These are phyloP conservation scores for Imleria badia DNA, from an alignment of 768 basidiomycete species.

Conservation along the genomic window DNA sequence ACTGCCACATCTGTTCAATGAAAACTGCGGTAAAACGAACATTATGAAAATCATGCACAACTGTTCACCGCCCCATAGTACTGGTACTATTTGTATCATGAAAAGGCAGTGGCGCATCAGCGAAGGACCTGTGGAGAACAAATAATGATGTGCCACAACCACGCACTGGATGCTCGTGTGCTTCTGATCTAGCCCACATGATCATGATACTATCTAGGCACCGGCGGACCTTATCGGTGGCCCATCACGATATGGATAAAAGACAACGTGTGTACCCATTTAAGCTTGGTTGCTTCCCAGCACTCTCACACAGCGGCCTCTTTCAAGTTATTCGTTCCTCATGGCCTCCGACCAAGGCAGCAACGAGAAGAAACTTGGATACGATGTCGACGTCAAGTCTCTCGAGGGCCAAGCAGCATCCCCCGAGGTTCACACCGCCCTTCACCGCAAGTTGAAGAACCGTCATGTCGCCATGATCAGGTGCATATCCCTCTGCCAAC, in stretches of 20 bases:
- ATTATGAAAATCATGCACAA: too few species aligned
- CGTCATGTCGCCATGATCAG: slow-evolving; percentile 39
- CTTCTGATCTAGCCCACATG: neutral
- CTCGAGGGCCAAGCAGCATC: slow-evolving; percentile 7
- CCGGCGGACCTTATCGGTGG: neutral
- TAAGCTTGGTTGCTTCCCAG: neutral
- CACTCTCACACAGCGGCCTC: neutral
- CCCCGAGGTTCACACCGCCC: slow-evolving; percentile 3
- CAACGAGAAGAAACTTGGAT: neutral
- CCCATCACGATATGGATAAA: neutral
- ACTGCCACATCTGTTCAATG: too few species aligned
- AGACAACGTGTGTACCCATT: neutral
- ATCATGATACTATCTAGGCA: neutral
- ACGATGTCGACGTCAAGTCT: slow-evolving; percentile 3
- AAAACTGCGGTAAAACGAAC: too few species aligned
- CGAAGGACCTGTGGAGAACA: too few species aligned
- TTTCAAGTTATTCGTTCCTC: neutral
- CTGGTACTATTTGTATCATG: neutral
- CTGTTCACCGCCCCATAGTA: too few species aligned
- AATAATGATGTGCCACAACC: too few species aligned
- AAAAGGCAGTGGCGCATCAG: neutral
- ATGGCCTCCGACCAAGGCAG: neutral
- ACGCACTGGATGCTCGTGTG: neutral
- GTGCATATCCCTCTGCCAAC: neutral
- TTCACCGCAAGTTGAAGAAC: slow-evolving; percentile 33